phyloP scores from a whole-genome alignment of 495 filamentous ascomycete species.

The Xylaria nigripes region DNA sequence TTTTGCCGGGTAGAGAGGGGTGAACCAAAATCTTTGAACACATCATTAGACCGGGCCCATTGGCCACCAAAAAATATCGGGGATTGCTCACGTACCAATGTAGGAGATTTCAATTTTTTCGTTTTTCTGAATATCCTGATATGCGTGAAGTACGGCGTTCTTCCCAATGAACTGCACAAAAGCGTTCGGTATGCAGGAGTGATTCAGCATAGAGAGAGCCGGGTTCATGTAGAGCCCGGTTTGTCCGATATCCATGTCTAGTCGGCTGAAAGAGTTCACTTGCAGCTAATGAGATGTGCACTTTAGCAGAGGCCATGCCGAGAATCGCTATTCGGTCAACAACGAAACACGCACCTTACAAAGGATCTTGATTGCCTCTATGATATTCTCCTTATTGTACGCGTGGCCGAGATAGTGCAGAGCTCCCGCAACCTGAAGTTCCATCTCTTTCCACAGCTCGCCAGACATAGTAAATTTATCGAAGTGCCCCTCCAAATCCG shows the following conservation, averaged over 20 bases:
- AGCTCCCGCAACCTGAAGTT: constrained; percentile 40
- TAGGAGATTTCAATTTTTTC: constrained; percentile 47
- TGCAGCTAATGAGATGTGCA: constrained; percentile 25
- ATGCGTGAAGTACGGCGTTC: constrained; percentile 33
- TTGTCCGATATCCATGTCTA: constrained; percentile 31
- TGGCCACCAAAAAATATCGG: background rate
- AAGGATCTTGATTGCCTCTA: constrained; percentile 28
- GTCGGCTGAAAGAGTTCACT: constrained; percentile 40
- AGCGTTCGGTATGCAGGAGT: constrained; percentile 47
- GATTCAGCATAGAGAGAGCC: constrained; percentile 42
- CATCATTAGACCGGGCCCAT: background rate
- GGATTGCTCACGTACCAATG: constrained; percentile 29
- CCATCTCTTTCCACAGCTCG: constrained; percentile 29
- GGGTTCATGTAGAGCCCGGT: constrained; percentile 38
- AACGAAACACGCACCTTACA: constrained; percentile 6
- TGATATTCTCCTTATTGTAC: constrained; percentile 18
- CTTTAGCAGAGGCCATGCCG: background rate
- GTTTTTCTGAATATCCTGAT: constrained; percentile 31
- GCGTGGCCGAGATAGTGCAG: constrained; percentile 31
- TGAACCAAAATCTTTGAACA: constrained; percentile 20
- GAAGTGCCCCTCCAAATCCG: constrained; percentile 31
- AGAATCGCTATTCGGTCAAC: background rate
- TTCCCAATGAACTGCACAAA: constrained; percentile 39
- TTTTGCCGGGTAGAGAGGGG: constrained; percentile 27
- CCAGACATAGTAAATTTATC: constrained; percentile 18